These are phyloP conservation scores for Kodamaea fungicola DNA, from an alignment of 1,139 yeast genomes.

Conservation along the genomic window DNA sequence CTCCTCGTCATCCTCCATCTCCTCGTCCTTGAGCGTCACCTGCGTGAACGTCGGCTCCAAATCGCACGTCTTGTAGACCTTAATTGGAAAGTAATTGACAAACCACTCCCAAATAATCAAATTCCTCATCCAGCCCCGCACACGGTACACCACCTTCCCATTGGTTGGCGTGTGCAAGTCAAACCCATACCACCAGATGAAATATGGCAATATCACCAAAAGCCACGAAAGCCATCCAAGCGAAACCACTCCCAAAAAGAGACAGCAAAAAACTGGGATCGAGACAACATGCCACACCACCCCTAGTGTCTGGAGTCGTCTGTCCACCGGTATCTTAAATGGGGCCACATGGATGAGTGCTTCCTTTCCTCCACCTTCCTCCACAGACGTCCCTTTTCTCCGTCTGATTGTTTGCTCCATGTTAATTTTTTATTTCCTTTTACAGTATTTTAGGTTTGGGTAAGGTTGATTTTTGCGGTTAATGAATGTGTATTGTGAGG, in stretches of 20 bases:
- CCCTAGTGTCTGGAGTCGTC: constrained; percentile 67
- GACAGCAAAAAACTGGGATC: constrained; percentile 55
- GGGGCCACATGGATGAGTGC: constrained; percentile 45
- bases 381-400: too few relatives aligned
- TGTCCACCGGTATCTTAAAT: constrained; percentile 48
- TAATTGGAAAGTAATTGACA: constrained; percentile 76
- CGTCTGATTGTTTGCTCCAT: too few relatives aligned
- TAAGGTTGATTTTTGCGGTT: too few relatives aligned
- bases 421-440: too few relatives aligned
- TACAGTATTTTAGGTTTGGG: too few relatives aligned
- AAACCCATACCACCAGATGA: constrained; percentile 57
- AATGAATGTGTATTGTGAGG: too few relatives aligned
- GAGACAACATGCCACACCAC: constrained; percentile 76
- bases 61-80: constrained; percentile 66
- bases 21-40: constrained; percentile 22
- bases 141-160: constrained; percentile 62
- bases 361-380: not conserved
- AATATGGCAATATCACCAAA: constrained; percentile 47
- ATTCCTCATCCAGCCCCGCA: constrained; percentile 56
- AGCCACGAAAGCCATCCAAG: constrained; percentile 76
- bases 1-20: constrained; percentile 33
- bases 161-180: constrained; percentile 66
- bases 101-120: constrained; percentile 69
- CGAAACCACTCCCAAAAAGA: constrained; percentile 53
- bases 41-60: constrained; percentile 70